phyloP scores from a whole-genome alignment of 2,329 filamentous ascomycete species.

The Drechslerella coelobrocha region DNA sequence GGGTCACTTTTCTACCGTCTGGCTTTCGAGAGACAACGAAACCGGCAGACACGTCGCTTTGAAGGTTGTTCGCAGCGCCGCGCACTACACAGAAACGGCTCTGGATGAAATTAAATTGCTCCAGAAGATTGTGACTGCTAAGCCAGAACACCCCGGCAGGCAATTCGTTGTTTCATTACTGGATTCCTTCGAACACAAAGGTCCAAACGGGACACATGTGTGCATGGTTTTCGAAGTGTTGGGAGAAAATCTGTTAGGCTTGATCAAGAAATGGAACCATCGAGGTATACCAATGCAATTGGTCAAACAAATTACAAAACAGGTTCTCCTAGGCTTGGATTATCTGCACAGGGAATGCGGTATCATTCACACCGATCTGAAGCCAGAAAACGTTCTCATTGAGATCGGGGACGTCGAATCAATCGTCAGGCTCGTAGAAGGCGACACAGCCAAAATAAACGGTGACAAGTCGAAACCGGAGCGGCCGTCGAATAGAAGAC shows the following conservation, averaged over 20 bases:
- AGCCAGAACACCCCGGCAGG: slow-evolving; percentile 90
- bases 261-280: slow-evolving; percentile 80
- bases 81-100: slow-evolving; percentile 98
- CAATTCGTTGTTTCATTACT: slow-evolving; percentile 90
- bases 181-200: slow-evolving; percentile 97
- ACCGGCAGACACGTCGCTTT: slow-evolving; percentile 90
- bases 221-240: slow-evolving; percentile 99
- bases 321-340: slow-evolving; percentile 92
- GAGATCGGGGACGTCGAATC: slow-evolving; percentile 99
- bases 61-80: slow-evolving; percentile 95
- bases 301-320: slow-evolving; percentile 98
- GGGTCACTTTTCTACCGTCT: slow-evolving; percentile 58
- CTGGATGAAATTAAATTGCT: slow-evolving; percentile 99
- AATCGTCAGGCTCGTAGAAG: slow-evolving; percentile 68
- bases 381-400: slow-evolving; percentile 97
- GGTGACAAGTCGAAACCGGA: slow-evolving; percentile 68
- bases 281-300: slow-evolving; percentile 93
- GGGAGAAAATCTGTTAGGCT: slow-evolving; percentile 82
- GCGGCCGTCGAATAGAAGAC: slow-evolving; percentile 84
- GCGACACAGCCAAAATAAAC: slow-evolving; percentile 64
- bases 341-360: slow-evolving; percentile 97
- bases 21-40: slow-evolving; percentile 81
- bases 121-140: slow-evolving; percentile 94
- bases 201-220: slow-evolving; percentile 92
- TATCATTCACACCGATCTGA: slow-evolving; percentile 97